Base-by-base conservation (phyloP, 257 asterid genomes). In the Solanum chiquidenum region DNA sequence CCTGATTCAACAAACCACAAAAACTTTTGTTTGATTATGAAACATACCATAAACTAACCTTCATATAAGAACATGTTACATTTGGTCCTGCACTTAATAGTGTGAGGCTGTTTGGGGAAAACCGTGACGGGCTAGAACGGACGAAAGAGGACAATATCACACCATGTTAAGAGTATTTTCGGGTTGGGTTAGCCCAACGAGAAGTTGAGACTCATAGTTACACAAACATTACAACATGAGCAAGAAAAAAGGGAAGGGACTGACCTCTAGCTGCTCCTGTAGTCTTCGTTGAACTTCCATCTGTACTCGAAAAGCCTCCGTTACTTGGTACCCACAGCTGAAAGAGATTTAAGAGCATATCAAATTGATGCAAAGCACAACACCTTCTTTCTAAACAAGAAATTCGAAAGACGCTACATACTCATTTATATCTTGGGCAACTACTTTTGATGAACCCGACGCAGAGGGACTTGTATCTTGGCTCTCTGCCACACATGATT, bases 261-360 rank as follows among this genome's bases (percentile, higher is more conserved):
- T 2, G 86, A 95, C 99, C 99, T 95, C 99, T 4, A 96, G 92
- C 87, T 96, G 98, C 87, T 96, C 98, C 2, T 96, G 98, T 92
- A 96, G 93, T 88, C 93, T 91, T 87, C 93, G 88, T 60, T 96
- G 98, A 86, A 96, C 97, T 90, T 96, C 99, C 98, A 96, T 96
- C 91, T 96, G 99, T 40, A 91, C 94, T 21, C 98, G 97, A 92
- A 95, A 89, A 86, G 99, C 99, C 91, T 96, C 99, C 2, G 98
- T 95, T 58, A 96, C 97, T 92, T 93, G 98, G 92, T 87, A 91
- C 25, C 99, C 97, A 87, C 99, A 94, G 96, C 84, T 86, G 44
- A 44, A 80, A 69, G 87, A 89, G 75, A 42, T 69, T 5, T 72
- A 79, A 49, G 88, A 84, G 84, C 83, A 62, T 34, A 49, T 82